A percentile compares a stretch with the other conserved stretches of the same genome.
Conservation (phyloP, 1,284 basidiomycete species). For the Nidula niveotomentosa region DNA sequence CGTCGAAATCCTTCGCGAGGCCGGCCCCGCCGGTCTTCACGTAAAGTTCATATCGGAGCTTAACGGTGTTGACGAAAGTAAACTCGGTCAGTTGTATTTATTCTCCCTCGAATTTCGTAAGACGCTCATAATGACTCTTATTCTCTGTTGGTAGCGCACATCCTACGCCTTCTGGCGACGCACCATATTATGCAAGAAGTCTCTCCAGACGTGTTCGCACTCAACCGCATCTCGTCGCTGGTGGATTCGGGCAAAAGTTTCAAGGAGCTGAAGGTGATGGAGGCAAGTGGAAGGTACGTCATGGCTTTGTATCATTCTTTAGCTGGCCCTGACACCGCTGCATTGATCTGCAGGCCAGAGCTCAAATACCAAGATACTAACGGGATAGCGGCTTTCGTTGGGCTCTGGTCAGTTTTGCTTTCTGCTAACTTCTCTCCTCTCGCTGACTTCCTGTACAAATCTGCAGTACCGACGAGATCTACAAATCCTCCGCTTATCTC, state of each 20-base stretch:
- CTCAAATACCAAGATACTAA: conserved; percentile 61
- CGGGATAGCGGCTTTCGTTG: conserved; percentile 66
- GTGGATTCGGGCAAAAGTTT: conserved; percentile 62
- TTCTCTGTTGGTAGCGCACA: conserved; percentile 43
- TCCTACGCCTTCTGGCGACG: conserved; percentile 68
- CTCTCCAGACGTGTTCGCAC: conserved; percentile 64
- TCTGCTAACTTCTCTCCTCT: background rate
- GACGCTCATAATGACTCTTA: too few species aligned
- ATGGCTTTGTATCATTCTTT: background rate
- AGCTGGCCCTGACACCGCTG: background rate
- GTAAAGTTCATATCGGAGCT: conserved; percentile 51
- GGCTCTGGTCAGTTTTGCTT: conserved; percentile 48
- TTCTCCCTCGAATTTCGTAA: too few species aligned
- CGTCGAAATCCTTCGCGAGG: conserved; percentile 64
- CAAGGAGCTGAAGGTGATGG: conserved; percentile 28
- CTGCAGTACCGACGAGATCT: conserved; percentile 69
- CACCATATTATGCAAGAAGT: conserved; percentile 69
- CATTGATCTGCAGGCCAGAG: conserved; percentile 36
- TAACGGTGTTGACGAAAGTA: conserved; percentile 43
- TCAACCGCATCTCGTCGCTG: conserved; percentile 65
- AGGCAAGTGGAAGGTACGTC: conserved; percentile 28
- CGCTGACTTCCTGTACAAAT: background rate
- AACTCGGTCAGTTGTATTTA: conserved; percentile 37
- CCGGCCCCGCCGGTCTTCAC: conserved; percentile 55
- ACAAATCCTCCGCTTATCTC: conserved; percentile 69